Conservation (phyloP, 192 early-diverging fungal genomes). For the Geosiphon pyriformis region DNA sequence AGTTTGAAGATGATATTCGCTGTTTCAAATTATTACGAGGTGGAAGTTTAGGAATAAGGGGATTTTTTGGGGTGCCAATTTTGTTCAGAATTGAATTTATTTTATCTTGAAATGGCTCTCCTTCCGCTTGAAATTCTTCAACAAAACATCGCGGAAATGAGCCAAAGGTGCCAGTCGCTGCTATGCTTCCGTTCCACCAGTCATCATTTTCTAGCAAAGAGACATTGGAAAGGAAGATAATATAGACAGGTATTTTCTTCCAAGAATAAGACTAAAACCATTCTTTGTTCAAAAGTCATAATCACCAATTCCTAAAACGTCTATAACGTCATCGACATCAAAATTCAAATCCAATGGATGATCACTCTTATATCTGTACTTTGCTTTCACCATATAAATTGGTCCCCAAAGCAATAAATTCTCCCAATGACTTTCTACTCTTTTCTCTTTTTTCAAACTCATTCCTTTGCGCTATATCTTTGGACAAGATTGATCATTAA, state of each 20-base stretch:
- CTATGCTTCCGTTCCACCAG: constrained; percentile 20
- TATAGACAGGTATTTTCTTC: neutral
- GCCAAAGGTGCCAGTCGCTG: constrained; percentile 17
- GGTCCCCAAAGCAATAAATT: constrained; percentile 25
- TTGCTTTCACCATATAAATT: constrained; percentile 24
- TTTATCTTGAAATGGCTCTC: neutral
- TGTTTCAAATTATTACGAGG: neutral
- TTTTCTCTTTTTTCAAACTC: no score
- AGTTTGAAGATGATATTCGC: neutral
- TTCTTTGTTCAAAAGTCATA: no score
- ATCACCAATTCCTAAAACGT: constrained; percentile 28
- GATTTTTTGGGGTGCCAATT: neutral
- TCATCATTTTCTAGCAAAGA: constrained; percentile 25
- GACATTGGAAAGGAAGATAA: neutral
- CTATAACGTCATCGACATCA: constrained; percentile 26
- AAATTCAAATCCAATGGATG: constrained; percentile 36
- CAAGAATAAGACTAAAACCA: neutral
- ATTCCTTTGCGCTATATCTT: no score
- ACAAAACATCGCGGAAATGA: constrained; percentile 23
- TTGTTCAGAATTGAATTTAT: no score
- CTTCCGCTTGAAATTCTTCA: neutral
- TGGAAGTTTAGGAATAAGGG: neutral
- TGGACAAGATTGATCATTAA: no score
- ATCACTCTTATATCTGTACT: constrained; percentile 17
- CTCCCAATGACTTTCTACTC: no score